Evolutionary conservation across 2,329 filamentous ascomycete genomes (phyloP).

Genomic region (Cadophora sp.): DNA sequence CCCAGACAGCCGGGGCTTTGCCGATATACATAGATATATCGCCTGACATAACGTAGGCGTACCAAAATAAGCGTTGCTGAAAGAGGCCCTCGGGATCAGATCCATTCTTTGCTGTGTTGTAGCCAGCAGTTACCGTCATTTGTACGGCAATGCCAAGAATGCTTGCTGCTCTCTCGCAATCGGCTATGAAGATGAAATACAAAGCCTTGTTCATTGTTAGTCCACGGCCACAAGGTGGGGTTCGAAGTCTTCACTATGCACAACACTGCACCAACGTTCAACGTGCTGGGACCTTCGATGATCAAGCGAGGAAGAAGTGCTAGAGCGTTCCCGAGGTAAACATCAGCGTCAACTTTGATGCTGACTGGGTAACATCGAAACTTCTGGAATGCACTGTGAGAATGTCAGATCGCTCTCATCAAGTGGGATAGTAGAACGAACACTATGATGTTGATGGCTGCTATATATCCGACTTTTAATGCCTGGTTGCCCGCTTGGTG

Average conservation of each 20-base stretch:
- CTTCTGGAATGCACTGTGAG: slow-evolving; percentile 7
- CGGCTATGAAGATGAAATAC: not conserved
- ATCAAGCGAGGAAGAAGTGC: slow-evolving; percentile 10
- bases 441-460: slow-evolving; percentile 11
- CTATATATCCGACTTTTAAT: slow-evolving; percentile 6
- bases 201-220: slow-evolving; percentile 1
- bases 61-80: slow-evolving; percentile 9
- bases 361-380: slow-evolving; percentile 2
- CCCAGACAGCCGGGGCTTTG: not conserved
- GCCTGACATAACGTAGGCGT: slow-evolving; percentile 10
- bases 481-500: not conserved
- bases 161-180: not conserved
- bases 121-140: slow-evolving; percentile 14
- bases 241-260: not conserved
- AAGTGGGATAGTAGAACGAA: not conserved
- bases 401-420: not conserved
- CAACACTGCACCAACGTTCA: slow-evolving; percentile 2
- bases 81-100: not conserved
- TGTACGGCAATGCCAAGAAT: slow-evolving; percentile 11
- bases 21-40: slow-evolving; percentile 5
- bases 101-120: not conserved
- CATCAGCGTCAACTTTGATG: not conserved
- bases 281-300: not conserved
- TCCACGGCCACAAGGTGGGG: not conserved
- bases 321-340: slow-evolving; percentile 5